Base-by-base conservation (phyloP, 495 filamentous ascomycete species). In the Neurospora sublineolata region DNA sequence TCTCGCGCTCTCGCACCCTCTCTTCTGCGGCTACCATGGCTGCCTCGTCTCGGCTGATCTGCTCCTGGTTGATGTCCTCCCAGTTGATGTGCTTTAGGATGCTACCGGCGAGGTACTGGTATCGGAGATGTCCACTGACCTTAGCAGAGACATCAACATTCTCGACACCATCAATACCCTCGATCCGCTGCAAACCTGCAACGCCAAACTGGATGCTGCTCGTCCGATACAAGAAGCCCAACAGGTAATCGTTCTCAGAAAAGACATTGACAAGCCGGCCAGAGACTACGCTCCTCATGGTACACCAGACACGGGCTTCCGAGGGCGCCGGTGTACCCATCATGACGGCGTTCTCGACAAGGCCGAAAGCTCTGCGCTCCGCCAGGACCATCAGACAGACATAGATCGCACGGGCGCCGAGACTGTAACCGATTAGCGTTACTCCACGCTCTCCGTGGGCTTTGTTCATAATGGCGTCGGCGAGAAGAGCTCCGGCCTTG, bases 371-470 rank as follows among this genome's bases (percentile, higher is more conserved):
- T 72, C 87, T 85, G 70, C 92, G 85, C 77, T 92, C 89, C 0
- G 92, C 91, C 37, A 99, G 85, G 18, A 76, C 85, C 80, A 89
- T 88, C 3, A 98, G 83, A 76, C 94, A 97, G 23, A 88, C 86
- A 75, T 92, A 97, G 58, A 97, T 94, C 37, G 94, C 87, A 23
- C 94, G 89, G 11, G 94, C 94, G 1, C 94, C 95, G n/a, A 98
- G 82, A 23, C 92, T 93, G 80, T 94, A 98, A 1, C 95, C 95
- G 68, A 97, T 85, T 8, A 99, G 82, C 23, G 90, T 95, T 3
- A 97, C 91, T 0, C 94, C 90, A 27, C 95, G 87, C 79, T 97
- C 93, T 16, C 95, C 95, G 76, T 96, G 94, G 1, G 90, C 89
- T 74, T 90, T 93, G 80, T 91, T 94, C 73, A 95, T 92, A 68